Base-by-base conservation (phyloP, 495 filamentous ascomycete species). In the Extremus antarcticus region DNA sequence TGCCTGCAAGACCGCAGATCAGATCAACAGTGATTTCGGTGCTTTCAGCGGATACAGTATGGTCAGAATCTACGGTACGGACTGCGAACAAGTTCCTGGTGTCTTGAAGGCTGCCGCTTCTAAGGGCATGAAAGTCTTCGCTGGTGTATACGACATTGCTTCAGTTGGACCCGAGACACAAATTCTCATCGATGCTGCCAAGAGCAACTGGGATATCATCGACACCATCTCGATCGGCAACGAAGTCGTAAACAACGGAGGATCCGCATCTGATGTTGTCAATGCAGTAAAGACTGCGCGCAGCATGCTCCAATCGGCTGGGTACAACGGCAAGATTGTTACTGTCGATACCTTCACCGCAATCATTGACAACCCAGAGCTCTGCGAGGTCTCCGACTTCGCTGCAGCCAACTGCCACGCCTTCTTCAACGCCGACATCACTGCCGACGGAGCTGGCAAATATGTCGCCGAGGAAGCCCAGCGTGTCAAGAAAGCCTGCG, bases 391-490 rank as follows among this genome's bases (percentile, higher is more conserved):
- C 23, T 85, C 82, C 7, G 89, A 94, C 59, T 88, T 84, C 68
- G 87, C 82, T 61, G 85, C 88, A 0, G 79, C 84, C 38, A 95
- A 95, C 63, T 76, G 79, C 56, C 90, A 95, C 63, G 78, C 88
- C 13, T 95, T 90, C 74, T 95, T 94, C 65, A 84, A 91, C 57
- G 69, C 73, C 1, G 76, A 74, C 10, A 74, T 78, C 25, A 63
- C 56, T 7, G 71, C 89, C 3, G 63, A 69, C 0, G 65, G 72
- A 24, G 78, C 89, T 7, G 90, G 88, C 13, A 53, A 68, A 2
- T 94, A 86, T 62, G 76, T 86, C 3, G 57, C 67, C 3, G 65
- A 68, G 24, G 75, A 80, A 59, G 73, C 74, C 19, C 66, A 70
- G 19, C 71, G 72, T 24, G 76, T 94, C 39, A 69, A 70, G 16